phyloP scores from a whole-genome alignment of 2,329 filamentous ascomycete species.

The Xylaria digitata region DNA sequence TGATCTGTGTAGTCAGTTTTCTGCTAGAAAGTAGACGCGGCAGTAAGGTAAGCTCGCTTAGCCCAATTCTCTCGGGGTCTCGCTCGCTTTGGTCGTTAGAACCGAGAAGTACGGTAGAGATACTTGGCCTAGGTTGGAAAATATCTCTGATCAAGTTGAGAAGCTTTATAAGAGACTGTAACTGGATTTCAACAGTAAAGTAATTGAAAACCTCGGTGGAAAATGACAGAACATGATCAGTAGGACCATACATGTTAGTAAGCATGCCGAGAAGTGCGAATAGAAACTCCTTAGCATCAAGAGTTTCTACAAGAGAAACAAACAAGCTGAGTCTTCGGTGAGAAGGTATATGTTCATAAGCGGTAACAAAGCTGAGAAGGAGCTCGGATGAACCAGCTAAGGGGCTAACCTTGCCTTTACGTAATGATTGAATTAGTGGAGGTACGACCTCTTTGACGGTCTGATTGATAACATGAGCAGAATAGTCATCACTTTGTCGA shows the following conservation, averaged over 20 bases:
- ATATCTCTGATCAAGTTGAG: slow-evolving; percentile 80
- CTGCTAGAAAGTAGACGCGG: slow-evolving; percentile 69
- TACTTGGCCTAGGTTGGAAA: slow-evolving; percentile 77
- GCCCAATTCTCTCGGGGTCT: slow-evolving; percentile 63
- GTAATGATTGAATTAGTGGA: slow-evolving; percentile 85
- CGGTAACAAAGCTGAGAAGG: slow-evolving; percentile 93
- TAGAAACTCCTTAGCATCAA: slow-evolving; percentile 87
- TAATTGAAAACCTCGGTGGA: slow-evolving; percentile 77
- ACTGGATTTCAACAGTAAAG: slow-evolving; percentile 79
- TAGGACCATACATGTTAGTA: slow-evolving; percentile 86
- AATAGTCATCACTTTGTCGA: slow-evolving; percentile 95
- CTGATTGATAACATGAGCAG: slow-evolving; percentile 93
- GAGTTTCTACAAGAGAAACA: slow-evolving; percentile 82
- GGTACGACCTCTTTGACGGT: slow-evolving; percentile 96
- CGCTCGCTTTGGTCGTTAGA: slow-evolving; percentile 60
- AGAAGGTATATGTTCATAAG: slow-evolving; percentile 93
- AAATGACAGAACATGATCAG: slow-evolving; percentile 79
- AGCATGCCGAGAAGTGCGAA: slow-evolving; percentile 90
- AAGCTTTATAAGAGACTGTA: slow-evolving; percentile 81
- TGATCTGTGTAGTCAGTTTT: slow-evolving; percentile 66
- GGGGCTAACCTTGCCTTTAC: slow-evolving; percentile 80
- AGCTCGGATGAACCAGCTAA: slow-evolving; percentile 88
- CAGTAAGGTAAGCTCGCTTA: slow-evolving; percentile 67
- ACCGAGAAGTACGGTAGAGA: slow-evolving; percentile 79
- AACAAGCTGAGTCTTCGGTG: slow-evolving; percentile 88